Conservation (phyloP, 2,329 filamentous ascomycete species). For the Lasiodiplodia sp. region DNA sequence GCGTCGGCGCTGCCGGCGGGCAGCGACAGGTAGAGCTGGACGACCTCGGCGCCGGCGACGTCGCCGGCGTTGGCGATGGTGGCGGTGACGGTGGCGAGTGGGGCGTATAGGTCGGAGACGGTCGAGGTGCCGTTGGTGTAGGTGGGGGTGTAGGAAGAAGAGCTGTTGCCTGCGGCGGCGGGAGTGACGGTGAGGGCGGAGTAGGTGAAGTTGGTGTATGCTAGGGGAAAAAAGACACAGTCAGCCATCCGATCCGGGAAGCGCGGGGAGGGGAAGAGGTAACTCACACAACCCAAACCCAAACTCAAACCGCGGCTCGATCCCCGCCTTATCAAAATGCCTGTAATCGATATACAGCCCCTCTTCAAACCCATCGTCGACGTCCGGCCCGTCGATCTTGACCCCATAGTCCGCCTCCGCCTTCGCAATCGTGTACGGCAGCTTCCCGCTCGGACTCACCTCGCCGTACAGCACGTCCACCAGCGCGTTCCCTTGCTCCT, state of each 20-base stretch:
- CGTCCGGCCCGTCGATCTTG: conserved; percentile 33
- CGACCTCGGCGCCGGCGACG: conserved; percentile 46
- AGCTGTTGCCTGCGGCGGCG: conserved; percentile 33
- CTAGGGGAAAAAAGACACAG: conserved; percentile 28
- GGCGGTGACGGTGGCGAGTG: conserved; percentile 45
- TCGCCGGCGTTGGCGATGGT: conserved; percentile 46
- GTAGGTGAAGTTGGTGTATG: conserved; percentile 54
- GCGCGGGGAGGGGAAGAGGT: neutral
- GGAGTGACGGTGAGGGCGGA: conserved; percentile 38
- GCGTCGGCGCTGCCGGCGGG: conserved; percentile 37
- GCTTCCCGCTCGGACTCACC: conserved; percentile 67
- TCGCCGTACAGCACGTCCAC: conserved; percentile 73
- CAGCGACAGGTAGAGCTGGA: conserved; percentile 48
- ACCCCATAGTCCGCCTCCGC: conserved; percentile 44
- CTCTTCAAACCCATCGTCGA: conserved; percentile 46
- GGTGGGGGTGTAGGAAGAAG: neutral
- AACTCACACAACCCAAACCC: conserved; percentile 51
- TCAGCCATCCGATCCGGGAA: neutral
- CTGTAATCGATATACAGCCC: conserved; percentile 56
- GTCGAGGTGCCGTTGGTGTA: neutral
- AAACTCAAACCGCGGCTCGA: conserved; percentile 53
- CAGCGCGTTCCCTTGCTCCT: conserved; percentile 57
- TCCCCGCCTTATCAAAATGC: conserved; percentile 50
- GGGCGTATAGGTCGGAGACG: conserved; percentile 41
- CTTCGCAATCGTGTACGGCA: conserved; percentile 60